Evolutionary conservation across 2,329 filamentous ascomycete genomes (phyloP), one percentile per base, ranked within the genome.

Genomic region (Calonectria pauciramosa): DNA sequence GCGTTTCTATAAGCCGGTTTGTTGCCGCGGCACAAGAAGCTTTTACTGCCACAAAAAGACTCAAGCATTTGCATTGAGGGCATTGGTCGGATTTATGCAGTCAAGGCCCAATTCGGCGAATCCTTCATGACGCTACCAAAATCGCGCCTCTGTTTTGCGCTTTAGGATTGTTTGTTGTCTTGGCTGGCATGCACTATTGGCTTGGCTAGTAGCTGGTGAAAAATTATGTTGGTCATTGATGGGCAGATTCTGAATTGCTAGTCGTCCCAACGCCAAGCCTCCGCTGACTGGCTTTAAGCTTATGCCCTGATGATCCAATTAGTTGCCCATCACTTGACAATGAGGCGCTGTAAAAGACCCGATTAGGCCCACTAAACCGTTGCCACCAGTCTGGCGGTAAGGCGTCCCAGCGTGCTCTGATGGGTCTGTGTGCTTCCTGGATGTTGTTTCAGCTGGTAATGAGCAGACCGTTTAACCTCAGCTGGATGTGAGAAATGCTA

Each of bases 281-380:
- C 8, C 26, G 65, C 47, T 68, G 65, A 68, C 49, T 23, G 65
- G 51, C 65, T 56, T 54, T 41, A 41, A 44, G 51, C 51, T 23
- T 54, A 44, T 38, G 38, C 41, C 18, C 28, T 20, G 41, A 34
- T 20, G 26, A 32, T 47, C 60, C 41, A 65, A 65, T 65, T 47
- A 65, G 60, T 41, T 65, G n/a, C 32, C 16, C 34, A 14, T n/a
- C 20, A 28, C 34, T 34, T 28, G 26, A 20, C 56, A 20, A 7
- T 16, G 18, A 65, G 41, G 41, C 60, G 26, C 38, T 23, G 20
- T 18, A 49, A 26, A 49, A 18, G 30, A 38, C 26, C 16, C 47
- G 60, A n/a, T 49, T 13, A 20, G 41, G 60, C 28, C 41, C 60
- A 49, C 38, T 23, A 10, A 47, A 26, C 60, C 60, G 41, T 49